Conservation (phyloP, 352 stramenopile genomes). For the Globisporangium nagaii region DNA sequence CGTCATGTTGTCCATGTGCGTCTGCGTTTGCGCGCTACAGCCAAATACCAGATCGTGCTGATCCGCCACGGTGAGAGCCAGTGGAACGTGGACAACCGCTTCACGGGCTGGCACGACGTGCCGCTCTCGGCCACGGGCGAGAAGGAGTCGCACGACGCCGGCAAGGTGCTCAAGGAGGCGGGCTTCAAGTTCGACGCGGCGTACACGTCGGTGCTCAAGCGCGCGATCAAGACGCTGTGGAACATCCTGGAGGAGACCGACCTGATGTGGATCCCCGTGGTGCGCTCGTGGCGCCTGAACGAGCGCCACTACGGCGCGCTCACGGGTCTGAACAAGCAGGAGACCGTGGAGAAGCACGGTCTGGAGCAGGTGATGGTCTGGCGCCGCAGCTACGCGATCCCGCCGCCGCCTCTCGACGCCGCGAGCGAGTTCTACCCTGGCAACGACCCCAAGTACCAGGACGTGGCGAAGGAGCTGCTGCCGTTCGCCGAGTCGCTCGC, state of each 20-base stretch:
- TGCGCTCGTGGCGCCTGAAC: slow-evolving; percentile 94
- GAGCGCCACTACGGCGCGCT: slow-evolving; percentile 98
- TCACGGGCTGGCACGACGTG: slow-evolving; percentile 98
- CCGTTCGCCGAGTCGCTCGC: slow-evolving; percentile 92
- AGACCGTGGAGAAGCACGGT: slow-evolving; percentile 98
- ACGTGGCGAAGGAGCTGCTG: slow-evolving; percentile 86
- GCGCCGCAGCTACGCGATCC: slow-evolving; percentile 96
- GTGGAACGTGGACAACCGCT: slow-evolving; percentile 98
- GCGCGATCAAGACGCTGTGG: slow-evolving; percentile 97
- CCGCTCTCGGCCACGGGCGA: slow-evolving; percentile 85
- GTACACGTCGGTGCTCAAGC: slow-evolving; percentile 96
- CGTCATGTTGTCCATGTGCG: not conserved
- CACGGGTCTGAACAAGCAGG: slow-evolving; percentile 98
- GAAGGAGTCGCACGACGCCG: slow-evolving; percentile 92
- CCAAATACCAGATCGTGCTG: slow-evolving; percentile 87
- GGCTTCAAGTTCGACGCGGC: slow-evolving; percentile 94
- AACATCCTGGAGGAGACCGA: slow-evolving; percentile 96
- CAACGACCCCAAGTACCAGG: slow-evolving; percentile 89
- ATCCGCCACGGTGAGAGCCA: slow-evolving; percentile 95
- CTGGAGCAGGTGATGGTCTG: slow-evolving; percentile 98
- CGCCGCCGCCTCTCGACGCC: slow-evolving; percentile 89
- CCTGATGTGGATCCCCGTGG: slow-evolving; percentile 97
- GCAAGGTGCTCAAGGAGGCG: slow-evolving; percentile 90
- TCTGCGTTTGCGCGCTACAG: slow-evolving; percentile 11
- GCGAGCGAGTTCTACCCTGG: slow-evolving; percentile 88